Percentiles rank a stretch among this genome's conserved stretches.
phyloP scores from a whole-genome alignment of 2,329 filamentous ascomycete species.

The Cercospora canescens region DNA sequence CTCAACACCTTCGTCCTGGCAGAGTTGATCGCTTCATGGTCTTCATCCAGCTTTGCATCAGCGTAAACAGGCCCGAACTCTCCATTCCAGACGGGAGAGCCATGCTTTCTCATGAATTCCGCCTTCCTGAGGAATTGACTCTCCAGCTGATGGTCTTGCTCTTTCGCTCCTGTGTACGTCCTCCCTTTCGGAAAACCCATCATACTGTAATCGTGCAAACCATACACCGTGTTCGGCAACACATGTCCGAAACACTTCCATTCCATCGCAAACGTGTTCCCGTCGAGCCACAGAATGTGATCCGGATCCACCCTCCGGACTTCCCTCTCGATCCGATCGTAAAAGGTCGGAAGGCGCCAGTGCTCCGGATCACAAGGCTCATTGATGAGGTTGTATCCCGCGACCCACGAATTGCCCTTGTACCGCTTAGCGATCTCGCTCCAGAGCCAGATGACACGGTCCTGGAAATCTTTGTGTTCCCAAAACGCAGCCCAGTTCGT shows the following conservation, averaged over 20 bases:
- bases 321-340: conserved; percentile 48
- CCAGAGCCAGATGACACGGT: conserved; percentile 53
- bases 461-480: conserved; percentile 54
- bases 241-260: conserved; percentile 43
- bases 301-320: conserved; percentile 50
- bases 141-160: conserved; percentile 48
- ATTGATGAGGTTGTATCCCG: conserved; percentile 56
- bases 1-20: conserved; percentile 46
- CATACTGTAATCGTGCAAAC: conserved; percentile 54
- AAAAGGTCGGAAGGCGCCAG: conserved; percentile 47
- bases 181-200: conserved; percentile 52
- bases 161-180: conserved; percentile 43
- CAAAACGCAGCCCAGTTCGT: conserved; percentile 51
- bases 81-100: conserved; percentile 54
- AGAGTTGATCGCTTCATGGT: conserved; percentile 41
- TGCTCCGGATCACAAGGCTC: conserved; percentile 53
- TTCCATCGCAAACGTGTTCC: conserved; percentile 43
- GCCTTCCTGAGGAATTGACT: conserved; percentile 49
- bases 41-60: conserved; percentile 39
- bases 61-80: conserved; percentile 52
- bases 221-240: conserved; percentile 51
- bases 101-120: conserved; percentile 47
- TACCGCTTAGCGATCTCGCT: conserved; percentile 49
- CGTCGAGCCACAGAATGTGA: conserved; percentile 48
- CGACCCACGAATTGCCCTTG: conserved; percentile 47